These are phyloP conservation scores for Dipteronia sinensis DNA, from an alignment of 345 rosid genomes.

Conservation along the genomic window DNA sequence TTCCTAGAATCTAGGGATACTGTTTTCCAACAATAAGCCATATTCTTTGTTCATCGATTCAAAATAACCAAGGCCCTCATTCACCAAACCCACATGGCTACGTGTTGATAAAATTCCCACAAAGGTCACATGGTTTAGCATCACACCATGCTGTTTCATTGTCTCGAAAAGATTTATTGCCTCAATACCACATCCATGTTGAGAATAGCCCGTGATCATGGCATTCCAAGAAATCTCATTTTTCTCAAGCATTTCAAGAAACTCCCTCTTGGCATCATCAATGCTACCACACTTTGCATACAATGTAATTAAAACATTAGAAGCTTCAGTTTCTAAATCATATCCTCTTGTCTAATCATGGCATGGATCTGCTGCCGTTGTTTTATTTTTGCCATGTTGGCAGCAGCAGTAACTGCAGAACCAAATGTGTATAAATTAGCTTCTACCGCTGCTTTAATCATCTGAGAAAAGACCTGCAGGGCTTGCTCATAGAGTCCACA, in stretches of 20 bases:
- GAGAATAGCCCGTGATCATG: constrained; percentile 79
- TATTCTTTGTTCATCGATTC: too few species aligned
- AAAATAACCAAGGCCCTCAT: constrained; percentile 61
- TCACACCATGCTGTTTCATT: constrained; percentile 55
- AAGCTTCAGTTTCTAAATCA: too few species aligned
- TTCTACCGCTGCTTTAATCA: too few species aligned
- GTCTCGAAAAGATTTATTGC: constrained; percentile 64
- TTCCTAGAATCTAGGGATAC: too few species aligned
- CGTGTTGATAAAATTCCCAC: constrained; percentile 89
- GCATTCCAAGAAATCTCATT: constrained; percentile 91
- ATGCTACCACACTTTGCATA: constrained; percentile 86
- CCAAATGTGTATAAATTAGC: too few species aligned
- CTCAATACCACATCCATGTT: constrained; percentile 73
- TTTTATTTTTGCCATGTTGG: constrained; percentile 70
- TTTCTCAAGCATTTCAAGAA: constrained; percentile 61
- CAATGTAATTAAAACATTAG: constrained; percentile 55
- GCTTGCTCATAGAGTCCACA: too few species aligned
- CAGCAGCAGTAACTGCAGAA: constrained; percentile 65
- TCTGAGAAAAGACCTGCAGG: too few species aligned
- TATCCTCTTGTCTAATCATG: constrained; percentile 38
- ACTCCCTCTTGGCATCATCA: constrained; percentile 63
- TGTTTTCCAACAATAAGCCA: too few species aligned
- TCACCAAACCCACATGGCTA: constrained; percentile 83
- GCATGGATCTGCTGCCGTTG: constrained; percentile 83
- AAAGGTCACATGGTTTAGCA: constrained; percentile 69